Conservation (phyloP, 1,284 basidiomycete species). For the Schizophyllum amplum region DNA sequence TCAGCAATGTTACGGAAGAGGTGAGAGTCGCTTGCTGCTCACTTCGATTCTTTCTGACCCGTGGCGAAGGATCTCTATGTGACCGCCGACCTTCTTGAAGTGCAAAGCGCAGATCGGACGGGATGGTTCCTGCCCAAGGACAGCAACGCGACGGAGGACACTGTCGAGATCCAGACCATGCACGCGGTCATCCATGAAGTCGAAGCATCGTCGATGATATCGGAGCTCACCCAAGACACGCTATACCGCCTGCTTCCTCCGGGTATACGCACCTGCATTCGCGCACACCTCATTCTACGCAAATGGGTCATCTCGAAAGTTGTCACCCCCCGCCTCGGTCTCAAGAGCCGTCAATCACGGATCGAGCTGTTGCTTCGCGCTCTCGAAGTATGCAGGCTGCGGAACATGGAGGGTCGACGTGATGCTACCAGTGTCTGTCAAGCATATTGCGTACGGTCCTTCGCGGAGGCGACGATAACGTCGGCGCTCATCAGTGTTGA, state of each 20-base stretch:
- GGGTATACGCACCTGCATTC: conserved; percentile 61
- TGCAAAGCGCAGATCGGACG: conserved; percentile 66
- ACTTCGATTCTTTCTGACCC: conserved; percentile 1
- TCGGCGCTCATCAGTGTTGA: conserved; percentile 69
- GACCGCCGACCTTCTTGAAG: conserved; percentile 67
- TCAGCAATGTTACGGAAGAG: conserved; percentile 68
- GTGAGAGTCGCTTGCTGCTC: conserved; percentile 28
- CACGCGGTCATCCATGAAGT: conserved; percentile 63
- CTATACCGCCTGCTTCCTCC: conserved; percentile 68
- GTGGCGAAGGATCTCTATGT: conserved; percentile 57
- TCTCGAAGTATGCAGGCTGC: conserved; percentile 61
- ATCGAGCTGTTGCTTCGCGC: conserved; percentile 64
- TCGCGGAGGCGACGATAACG: conserved; percentile 65
- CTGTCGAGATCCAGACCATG: conserved; percentile 67
- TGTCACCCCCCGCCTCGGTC: conserved; percentile 50
- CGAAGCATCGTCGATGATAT: conserved; percentile 60
- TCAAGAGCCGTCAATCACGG: conserved; percentile 53
- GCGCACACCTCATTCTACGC: conserved; percentile 64
- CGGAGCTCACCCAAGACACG: conserved; percentile 58
- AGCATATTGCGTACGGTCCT: conserved; percentile 61
- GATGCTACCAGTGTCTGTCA: conserved; percentile 26
- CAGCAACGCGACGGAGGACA: conserved; percentile 39
- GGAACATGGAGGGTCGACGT: conserved; percentile 37
- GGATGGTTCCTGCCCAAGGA: conserved; percentile 69
- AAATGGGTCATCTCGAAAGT: conserved; percentile 71